Conservation (phyloP, 2,329 filamentous ascomycete genomes). For the Spiromastix sp. region DNA sequence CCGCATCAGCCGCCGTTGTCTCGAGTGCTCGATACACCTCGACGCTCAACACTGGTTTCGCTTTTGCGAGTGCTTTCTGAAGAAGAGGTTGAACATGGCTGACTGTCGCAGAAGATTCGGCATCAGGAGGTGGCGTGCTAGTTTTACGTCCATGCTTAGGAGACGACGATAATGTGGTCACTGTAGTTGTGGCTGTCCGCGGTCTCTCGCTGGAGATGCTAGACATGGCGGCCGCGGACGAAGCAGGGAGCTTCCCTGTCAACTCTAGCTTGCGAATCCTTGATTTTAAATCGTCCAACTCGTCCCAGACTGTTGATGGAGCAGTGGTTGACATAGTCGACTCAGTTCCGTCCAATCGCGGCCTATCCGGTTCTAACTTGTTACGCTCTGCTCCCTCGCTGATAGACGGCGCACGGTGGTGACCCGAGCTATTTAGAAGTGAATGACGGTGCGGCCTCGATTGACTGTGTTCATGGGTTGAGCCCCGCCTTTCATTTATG, state of each 20-base stretch:
- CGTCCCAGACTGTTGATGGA: constrained; percentile 93
- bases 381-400: constrained; percentile 26
- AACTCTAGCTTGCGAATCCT: constrained; percentile 83
- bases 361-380: constrained; percentile 23
- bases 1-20: constrained; percentile 67
- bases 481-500: constrained; percentile 10
- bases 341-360: constrained; percentile 57
- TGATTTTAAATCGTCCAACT: constrained; percentile 89
- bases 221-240: constrained; percentile 69
- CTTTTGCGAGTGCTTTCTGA: constrained; percentile 69
- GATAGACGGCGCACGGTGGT: constrained; percentile 24
- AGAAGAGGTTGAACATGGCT: constrained; percentile 64
- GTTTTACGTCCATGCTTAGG: constrained; percentile 60
- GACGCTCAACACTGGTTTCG: constrained; percentile 56
- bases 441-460: constrained; percentile 23
- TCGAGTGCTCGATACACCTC: constrained; percentile 74
- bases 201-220: constrained; percentile 70
- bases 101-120: constrained; percentile 30
- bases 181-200: constrained; percentile 79
- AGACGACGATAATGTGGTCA: constrained; percentile 82
- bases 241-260: constrained; percentile 75
- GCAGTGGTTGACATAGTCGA: constrained; percentile 82
- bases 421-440: constrained; percentile 24
- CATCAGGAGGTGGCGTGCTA: constrained; percentile 25
- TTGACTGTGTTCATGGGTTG: constrained; percentile 9